Conservation (phyloP, 1,139 yeast species). For the Scheffersomyces cryptocercus region DNA sequence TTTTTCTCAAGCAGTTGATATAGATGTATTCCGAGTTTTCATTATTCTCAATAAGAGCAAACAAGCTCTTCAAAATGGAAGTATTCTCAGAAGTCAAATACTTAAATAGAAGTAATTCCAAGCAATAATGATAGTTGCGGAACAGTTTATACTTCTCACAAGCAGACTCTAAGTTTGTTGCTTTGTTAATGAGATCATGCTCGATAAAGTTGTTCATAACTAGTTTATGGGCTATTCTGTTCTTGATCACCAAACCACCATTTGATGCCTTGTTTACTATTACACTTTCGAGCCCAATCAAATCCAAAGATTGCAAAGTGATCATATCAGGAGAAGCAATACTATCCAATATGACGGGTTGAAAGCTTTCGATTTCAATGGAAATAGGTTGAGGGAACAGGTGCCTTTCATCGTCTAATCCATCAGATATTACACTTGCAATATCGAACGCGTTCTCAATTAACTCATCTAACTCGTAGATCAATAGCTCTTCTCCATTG, state of each 20-base stretch:
- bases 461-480: conserved; percentile 33
- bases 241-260: conserved; percentile 23
- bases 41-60: conserved; percentile 30
- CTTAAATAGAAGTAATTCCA: conserved; percentile 41
- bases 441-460: conserved; percentile 26
- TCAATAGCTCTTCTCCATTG: conserved; percentile 29
- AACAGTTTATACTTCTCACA: conserved; percentile 28
- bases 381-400: conserved; percentile 25
- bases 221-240: conserved; percentile 31
- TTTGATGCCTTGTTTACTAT: conserved; percentile 17
- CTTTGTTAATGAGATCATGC: conserved; percentile 29
- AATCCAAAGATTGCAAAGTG: conserved; percentile 19
- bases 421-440: conserved; percentile 18
- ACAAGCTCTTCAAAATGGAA: conserved; percentile 22
- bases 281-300: conserved; percentile 36
- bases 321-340: conserved; percentile 6
- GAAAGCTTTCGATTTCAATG: conserved; percentile 27
- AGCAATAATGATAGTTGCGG: conserved; percentile 37
- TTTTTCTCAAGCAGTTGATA: conserved; percentile 45
- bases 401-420: conserved; percentile 17
- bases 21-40: conserved; percentile 33
- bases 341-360: conserved; percentile 28
- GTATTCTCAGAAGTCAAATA: conserved; percentile 25
- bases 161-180: conserved; percentile 13
- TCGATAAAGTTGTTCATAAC: conserved; percentile 42